Base-by-base conservation (phyloP, 257 asterid species). In the Nicotiana benthamiana region DNA sequence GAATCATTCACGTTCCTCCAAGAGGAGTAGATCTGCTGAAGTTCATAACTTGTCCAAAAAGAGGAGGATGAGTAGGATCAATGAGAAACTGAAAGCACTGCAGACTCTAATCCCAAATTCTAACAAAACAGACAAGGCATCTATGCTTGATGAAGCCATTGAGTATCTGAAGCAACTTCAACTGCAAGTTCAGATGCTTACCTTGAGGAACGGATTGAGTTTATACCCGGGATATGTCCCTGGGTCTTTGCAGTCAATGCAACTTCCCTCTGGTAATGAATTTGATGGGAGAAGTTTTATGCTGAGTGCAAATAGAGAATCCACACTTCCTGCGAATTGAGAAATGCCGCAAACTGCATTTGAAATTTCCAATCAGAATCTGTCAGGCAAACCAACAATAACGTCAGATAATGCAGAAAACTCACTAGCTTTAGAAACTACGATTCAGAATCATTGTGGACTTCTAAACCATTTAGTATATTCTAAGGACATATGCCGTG, bases 101-200 rank as follows among this genome's bases (percentile, higher is more conserved):
- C 99, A 92, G 89, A 96, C 84, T 79, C 85, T 96, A 43, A 91
- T 96, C 70, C 99, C 99, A 0, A 94, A 96, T 92, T 94, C 99
- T 66, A 96, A 91, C 84, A 92, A 92, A 85, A 92, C 98, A 53
- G 98, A 96, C 86, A 96, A 96, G 87, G 98, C 98, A 80, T 96
- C 99, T 6, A 94, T 96, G 98, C 83, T 96, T 91, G 98, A 96
- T 82, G 98, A 94, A 86, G 97, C 97, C 79, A 96, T 96, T 80
- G 99, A 94, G 83, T 94, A 96, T 86, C 91, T 96, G 82, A 96
- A 96, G 86, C 98, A 96, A 90, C 97, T 96, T 74, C 99, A 94
- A 82, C 91, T 92, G 56, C 97, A 94, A 92, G 98, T 96, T 75
- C 99, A 95, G 99, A 92, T 92, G 97, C 84, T 95, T 87, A 92